phyloP scores from a whole-genome alignment of 31 red algal genomes.

The Bonnemaisonia californica region DNA sequence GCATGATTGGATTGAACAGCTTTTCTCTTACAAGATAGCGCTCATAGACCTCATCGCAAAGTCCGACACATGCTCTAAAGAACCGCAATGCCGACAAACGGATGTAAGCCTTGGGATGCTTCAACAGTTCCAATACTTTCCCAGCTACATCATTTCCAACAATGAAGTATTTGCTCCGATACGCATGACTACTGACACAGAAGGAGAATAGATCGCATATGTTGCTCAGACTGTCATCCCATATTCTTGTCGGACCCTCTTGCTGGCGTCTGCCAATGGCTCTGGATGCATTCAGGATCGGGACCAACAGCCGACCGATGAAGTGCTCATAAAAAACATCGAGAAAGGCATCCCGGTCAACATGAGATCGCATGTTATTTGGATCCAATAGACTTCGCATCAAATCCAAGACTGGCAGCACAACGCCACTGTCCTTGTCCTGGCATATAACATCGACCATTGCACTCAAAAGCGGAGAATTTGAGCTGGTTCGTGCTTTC shows the following conservation, averaged over 20 bases:
- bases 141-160: constrained; percentile 51
- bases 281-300: constrained; percentile 2
- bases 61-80: constrained; percentile 57
- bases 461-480: constrained; percentile 34
- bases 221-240: constrained; percentile 34
- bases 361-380: constrained; percentile 19
- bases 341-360: constrained; percentile 47
- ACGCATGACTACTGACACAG: constrained; percentile 57
- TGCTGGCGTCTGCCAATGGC: not conserved
- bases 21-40: constrained; percentile 43
- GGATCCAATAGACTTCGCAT: constrained; percentile 40
- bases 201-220: constrained; percentile 71
- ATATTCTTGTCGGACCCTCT: not conserved
- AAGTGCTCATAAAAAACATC: constrained; percentile 64
- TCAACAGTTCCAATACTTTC: constrained; percentile 38
- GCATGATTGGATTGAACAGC: constrained; percentile 41
- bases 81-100: constrained; percentile 59
- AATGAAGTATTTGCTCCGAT: constrained; percentile 63
- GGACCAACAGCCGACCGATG: constrained; percentile 30
- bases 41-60: constrained; percentile 50
- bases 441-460: constrained; percentile 51
- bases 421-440: constrained; percentile 33
- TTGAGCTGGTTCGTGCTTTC: too few relatives aligned
- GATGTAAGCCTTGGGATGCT: constrained; percentile 34
- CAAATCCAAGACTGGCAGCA: constrained; percentile 44